A percentile compares a stretch with the other conserved stretches of the same genome.
Evolutionary conservation across 2,329 filamentous ascomycete species (phyloP).

Genomic region (Fusarium acutatum): DNA sequence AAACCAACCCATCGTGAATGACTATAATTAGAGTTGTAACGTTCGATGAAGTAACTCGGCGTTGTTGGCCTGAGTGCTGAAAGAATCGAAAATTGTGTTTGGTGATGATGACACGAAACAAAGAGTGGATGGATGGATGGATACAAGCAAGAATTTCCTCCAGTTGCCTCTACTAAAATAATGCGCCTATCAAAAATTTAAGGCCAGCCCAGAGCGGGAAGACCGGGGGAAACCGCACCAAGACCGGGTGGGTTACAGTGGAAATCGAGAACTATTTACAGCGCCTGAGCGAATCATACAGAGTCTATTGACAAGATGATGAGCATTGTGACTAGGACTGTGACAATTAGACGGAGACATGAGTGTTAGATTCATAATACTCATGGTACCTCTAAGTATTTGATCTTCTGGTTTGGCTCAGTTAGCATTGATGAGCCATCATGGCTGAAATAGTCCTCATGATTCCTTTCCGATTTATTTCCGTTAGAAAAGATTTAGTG

Average conservation of each 20-base stretch:
- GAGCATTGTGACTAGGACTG: neutral
- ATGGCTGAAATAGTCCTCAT: neutral
- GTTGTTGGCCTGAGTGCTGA: neutral
- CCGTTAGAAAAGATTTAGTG: neutral
- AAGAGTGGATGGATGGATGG: constrained; percentile 21
- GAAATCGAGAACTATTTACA: neutral
- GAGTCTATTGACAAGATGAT: neutral
- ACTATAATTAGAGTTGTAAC: neutral
- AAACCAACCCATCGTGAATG: constrained; percentile 67
- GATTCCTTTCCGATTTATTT: constrained; percentile 1
- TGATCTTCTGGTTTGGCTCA: neutral
- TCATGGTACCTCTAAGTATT: neutral
- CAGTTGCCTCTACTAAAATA: neutral
- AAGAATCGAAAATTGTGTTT: neutral
- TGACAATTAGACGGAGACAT: neutral
- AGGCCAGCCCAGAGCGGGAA: constrained; percentile 11
- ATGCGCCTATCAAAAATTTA: constrained; percentile 27
- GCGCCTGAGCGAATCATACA: neutral
- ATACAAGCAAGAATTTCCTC: constrained; percentile 21
- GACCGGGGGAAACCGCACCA: constrained; percentile 27
- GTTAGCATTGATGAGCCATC: neutral
- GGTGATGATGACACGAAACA: constrained; percentile 25
- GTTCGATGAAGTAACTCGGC: neutral
- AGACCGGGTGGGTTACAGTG: neutral
- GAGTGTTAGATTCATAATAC: neutral